These are phyloP conservation scores for Chlamydomonas urium DNA, from an alignment of 139 green algal species.

Conservation along the genomic window DNA sequence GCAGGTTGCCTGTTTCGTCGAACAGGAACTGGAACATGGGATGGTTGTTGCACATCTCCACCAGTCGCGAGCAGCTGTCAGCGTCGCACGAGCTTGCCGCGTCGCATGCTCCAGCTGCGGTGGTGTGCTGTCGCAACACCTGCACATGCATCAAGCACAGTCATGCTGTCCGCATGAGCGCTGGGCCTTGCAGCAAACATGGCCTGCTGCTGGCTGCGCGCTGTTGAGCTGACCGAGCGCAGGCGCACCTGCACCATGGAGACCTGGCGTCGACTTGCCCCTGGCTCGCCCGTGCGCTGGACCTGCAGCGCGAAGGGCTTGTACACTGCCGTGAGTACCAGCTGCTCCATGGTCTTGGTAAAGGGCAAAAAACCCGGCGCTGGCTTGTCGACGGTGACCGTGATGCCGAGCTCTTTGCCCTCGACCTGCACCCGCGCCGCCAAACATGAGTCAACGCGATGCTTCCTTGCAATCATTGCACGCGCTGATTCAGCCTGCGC, in stretches of 20 bases:
- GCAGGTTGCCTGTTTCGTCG: constrained; percentile 47
- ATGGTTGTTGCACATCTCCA: constrained; percentile 56
- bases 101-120: not conserved
- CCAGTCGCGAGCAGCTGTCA: constrained; percentile 40
- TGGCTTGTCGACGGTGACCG: constrained; percentile 12
- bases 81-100: not conserved
- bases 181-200: no score
- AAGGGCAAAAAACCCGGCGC: constrained; percentile 28
- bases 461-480: no score
- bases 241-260: not conserved
- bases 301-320: constrained; percentile 15
- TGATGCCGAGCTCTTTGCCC: constrained; percentile 26
- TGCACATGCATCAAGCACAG: not conserved
- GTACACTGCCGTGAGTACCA: constrained; percentile 14
- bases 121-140: no score
- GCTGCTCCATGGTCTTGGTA: constrained; percentile 18
- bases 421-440: constrained; percentile 15
- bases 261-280: not conserved
- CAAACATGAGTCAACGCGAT: not conserved
- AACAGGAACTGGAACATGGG: constrained; percentile 71
- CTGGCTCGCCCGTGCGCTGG: constrained; percentile 12
- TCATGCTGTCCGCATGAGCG: not conserved
- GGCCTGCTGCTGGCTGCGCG: not conserved
- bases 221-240: not conserved
- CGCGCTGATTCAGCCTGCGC: no score